Evolutionary conservation across 176 grass and related monocot genomes (phyloP).

Genomic region (Rhynchospora breviuscula): DNA sequence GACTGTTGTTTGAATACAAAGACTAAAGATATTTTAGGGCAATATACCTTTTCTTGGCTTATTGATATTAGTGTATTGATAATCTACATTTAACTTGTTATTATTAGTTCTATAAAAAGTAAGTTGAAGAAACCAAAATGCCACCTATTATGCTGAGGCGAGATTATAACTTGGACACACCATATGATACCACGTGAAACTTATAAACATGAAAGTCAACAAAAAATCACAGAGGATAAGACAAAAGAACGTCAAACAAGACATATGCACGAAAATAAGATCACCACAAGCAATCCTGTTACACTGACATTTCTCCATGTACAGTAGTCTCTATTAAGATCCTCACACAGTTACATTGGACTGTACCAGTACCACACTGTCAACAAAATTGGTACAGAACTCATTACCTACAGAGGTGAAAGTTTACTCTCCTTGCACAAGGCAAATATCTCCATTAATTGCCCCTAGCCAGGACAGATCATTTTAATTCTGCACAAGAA

Average conservation of each 20-base stretch:
- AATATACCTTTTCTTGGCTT: not conserved
- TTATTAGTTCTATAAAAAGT: not conserved
- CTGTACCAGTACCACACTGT: conserved; percentile 8
- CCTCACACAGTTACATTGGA: not conserved
- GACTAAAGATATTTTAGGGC: not conserved
- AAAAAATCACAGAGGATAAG: not conserved
- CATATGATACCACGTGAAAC: too few species aligned
- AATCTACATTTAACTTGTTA: not conserved
- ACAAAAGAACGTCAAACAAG: not conserved
- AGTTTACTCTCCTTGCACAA: not conserved
- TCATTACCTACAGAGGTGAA: not conserved
- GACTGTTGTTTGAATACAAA: not conserved
- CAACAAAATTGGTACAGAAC: conserved; percentile 12
- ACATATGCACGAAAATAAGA: not conserved
- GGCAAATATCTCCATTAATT: not conserved
- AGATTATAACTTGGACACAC: not conserved
- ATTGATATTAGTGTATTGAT: not conserved
- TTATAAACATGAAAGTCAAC: not conserved
- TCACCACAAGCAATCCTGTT: not conserved
- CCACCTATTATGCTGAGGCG: not conserved
- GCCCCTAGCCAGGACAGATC: not conserved
- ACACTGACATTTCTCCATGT: not conserved
- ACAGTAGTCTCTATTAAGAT: conserved; percentile 13
- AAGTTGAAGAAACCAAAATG: not conserved
- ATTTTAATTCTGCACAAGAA: conserved; percentile 2